Conservation (phyloP, 371 early-diverging fungal species). For the Ordospora pajunii region DNA sequence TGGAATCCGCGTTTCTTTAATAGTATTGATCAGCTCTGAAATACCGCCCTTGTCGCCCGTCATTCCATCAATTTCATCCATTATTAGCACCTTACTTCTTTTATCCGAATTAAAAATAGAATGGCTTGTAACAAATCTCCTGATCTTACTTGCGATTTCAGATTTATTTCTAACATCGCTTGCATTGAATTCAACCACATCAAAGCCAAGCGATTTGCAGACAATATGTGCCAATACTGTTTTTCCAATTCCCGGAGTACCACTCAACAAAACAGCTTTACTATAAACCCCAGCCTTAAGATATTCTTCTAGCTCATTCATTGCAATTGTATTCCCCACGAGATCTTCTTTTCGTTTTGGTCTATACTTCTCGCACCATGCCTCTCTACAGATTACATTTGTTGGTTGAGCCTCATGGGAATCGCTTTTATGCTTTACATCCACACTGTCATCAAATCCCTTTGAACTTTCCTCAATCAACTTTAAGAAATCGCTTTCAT, state of each 20-base stretch:
- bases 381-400: not conserved
- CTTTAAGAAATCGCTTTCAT: conserved; percentile 77
- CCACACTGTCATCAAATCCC: not conserved
- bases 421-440: conserved; percentile 23
- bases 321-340: conserved; percentile 73
- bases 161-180: conserved; percentile 89
- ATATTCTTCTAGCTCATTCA: conserved; percentile 69
- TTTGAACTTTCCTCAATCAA: conserved; percentile 63
- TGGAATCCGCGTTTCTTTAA: conserved; percentile 81
- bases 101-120: not conserved
- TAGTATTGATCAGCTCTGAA: conserved; percentile 74
- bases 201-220: conserved; percentile 69
- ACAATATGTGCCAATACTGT: conserved; percentile 85
- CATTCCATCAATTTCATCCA: conserved; percentile 99
- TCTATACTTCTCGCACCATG: conserved; percentile 89
- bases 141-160: conserved; percentile 57
- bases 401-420: not conserved
- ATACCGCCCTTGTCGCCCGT: conserved; percentile 90
- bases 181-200: conserved; percentile 91
- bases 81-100: conserved; percentile 67
- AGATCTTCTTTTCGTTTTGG: conserved; percentile 73
- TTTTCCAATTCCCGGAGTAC: conserved; percentile 96
- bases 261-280: conserved; percentile 77
- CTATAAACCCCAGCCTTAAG: conserved; percentile 62
- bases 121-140: conserved; percentile 30